Conservation (phyloP, 306 rosid genomes). For the Malus orientalis region DNA sequence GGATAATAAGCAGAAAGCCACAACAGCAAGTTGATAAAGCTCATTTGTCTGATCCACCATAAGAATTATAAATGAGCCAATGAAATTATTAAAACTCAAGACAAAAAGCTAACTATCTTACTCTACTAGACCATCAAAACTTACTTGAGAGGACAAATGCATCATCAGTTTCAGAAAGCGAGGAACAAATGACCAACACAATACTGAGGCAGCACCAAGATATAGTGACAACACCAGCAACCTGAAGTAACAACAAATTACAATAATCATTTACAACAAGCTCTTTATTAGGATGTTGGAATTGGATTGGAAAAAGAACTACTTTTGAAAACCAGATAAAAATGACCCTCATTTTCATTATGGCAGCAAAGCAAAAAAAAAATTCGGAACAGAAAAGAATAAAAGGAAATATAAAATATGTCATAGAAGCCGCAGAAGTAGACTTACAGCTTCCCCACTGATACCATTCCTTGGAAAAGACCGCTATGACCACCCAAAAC, state of each 20-base stretch:
- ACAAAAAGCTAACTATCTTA: conserved; percentile 5
- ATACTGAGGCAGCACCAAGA: conserved; percentile 57
- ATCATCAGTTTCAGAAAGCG: conserved; percentile 91
- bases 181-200: conserved; percentile 95
- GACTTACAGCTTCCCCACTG: conserved; percentile 93
- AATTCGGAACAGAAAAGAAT: neutral
- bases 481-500: conserved; percentile 98
- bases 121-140: conserved; percentile 16
- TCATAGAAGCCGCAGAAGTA: neutral
- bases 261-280: neutral
- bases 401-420: neutral
- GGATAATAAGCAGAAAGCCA: conserved; percentile 96
- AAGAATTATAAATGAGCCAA: conserved; percentile 14
- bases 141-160: conserved; percentile 88
- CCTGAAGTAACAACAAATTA: conserved; percentile 39
- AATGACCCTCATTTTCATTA: neutral
- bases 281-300: neutral
- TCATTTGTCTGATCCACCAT: conserved; percentile 81
- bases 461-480: conserved; percentile 75
- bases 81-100: conserved; percentile 14
- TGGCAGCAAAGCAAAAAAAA: neutral
- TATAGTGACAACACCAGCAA: conserved; percentile 76
- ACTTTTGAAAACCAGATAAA: neutral
- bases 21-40: conserved; percentile 96
- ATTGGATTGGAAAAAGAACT: neutral